These are phyloP conservation scores for Conringia planisiliqua DNA, from an alignment of 345 rosid species.

Conservation along the genomic window DNA sequence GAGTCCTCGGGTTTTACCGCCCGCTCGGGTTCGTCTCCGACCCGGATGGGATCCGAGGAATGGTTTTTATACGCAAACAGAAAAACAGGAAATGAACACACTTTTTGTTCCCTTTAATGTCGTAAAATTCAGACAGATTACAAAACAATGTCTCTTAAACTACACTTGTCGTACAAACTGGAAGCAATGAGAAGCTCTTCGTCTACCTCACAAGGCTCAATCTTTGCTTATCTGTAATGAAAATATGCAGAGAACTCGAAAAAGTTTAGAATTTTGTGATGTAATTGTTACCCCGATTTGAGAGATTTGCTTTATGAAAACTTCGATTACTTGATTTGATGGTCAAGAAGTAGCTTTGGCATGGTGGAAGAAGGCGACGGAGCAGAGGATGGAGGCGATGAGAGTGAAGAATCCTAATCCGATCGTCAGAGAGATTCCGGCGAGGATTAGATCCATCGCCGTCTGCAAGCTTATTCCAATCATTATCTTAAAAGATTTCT, in stretches of 20 bases:
- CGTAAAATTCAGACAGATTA: background rate
- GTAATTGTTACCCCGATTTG: background rate
- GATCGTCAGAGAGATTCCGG: slow-evolving; percentile 68
- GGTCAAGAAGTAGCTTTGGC: slow-evolving; percentile 45
- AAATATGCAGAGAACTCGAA: background rate
- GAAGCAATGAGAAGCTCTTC: background rate
- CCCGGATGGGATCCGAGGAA: slow-evolving; percentile 89
- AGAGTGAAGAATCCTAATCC: slow-evolving; percentile 72
- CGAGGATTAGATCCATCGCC: slow-evolving; percentile 61
- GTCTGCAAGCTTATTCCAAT: slow-evolving; percentile 55
- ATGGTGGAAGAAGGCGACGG: slow-evolving; percentile 74
- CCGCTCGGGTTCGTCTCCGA: slow-evolving; percentile 88
- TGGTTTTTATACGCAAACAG: slow-evolving; percentile 69
- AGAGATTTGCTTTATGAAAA: background rate
- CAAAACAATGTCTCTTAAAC: slow-evolving; percentile 8
- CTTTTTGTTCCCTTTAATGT: background rate
- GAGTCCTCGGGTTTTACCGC: slow-evolving; percentile 87
- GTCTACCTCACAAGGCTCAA: background rate
- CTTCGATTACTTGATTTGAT: slow-evolving; percentile 8
- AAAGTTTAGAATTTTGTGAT: background rate
- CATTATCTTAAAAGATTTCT: background rate
- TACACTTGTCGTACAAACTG: slow-evolving; percentile 4
- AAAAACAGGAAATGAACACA: no score
- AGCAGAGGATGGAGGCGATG: slow-evolving; percentile 69
- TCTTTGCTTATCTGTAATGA: background rate